Base-by-base conservation (phyloP, 345 rosid species). In the Camelina neglecta region DNA sequence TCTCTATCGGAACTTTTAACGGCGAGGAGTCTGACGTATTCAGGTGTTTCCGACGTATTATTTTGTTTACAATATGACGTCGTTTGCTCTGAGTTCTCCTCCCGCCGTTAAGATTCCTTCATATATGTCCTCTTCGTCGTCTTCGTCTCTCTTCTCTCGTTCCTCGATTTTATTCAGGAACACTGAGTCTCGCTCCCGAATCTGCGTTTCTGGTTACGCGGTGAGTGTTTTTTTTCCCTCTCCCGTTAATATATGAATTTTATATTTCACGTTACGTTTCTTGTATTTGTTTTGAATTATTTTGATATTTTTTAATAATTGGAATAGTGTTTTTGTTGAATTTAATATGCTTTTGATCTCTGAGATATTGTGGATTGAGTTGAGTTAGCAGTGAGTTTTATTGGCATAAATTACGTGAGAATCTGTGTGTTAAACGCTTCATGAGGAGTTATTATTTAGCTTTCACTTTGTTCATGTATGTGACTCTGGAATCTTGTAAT, bases 31-130 rank as follows among this genome's bases (percentile, higher is more conserved):
- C 65, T 65, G 65, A 72, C 77, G 65, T 47, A 11, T 26, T 61
- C 33, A 63, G 70, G 70, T 64, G 58, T 59, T 65, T 24, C 44
- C 26, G 78, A 65, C 72, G 49, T 29, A 24, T 39, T 39, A 29
- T 3, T 5, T 54, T 18, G 2, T 5, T 35, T 11, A 50, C 16
- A 71, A 71, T 11, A 86, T 86, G 92, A 83, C 87, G 70, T 75
- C 89, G 5, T 38, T 86, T 7, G 80, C 83, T 42, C 18, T 83
- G 60, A 82, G 79, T 10, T 74, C 86, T 35, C 83, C 84, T 51
- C 83, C 83, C 20, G 66, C 69, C 58, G 65, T 66, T 58, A 71
- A 77, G 59, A 47, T 79, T 58, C 75, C 84, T 11, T 75, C 85
- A 50, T 76, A 70, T 49, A 39, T 66, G n/a, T 41, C 83, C 1